These are phyloP conservation scores for Periglandula ipomoeae DNA, from an alignment of 2,329 filamentous ascomycete species.

Conservation along the genomic window DNA sequence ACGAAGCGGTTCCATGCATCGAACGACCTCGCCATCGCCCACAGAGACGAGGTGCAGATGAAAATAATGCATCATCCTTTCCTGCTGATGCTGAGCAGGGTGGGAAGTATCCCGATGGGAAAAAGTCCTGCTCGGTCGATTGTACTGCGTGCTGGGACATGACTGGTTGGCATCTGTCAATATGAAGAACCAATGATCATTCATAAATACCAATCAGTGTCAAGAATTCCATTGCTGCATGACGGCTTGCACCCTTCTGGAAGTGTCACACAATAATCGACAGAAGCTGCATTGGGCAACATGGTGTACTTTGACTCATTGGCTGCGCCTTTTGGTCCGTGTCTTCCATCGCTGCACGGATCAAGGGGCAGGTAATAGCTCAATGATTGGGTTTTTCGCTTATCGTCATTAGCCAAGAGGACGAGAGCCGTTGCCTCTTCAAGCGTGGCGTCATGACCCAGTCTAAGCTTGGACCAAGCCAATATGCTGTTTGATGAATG, in stretches of 20 bases:
- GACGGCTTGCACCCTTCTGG: not conserved
- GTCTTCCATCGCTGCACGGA: not conserved
- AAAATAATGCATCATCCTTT: too few species aligned
- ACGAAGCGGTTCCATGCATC: too few species aligned
- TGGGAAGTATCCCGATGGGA: too few species aligned
- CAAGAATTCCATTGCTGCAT: not conserved
- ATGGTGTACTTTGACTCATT: too few species aligned
- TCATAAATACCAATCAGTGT: not conserved
- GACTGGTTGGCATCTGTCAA: too few species aligned
- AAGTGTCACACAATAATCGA: not conserved
- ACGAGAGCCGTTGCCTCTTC: not conserved
- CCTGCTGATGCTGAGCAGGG: too few species aligned
- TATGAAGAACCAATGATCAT: not conserved
- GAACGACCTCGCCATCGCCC: too few species aligned
- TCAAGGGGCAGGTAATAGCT: not conserved
- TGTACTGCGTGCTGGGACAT: too few species aligned
- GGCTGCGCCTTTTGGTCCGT: too few species aligned
- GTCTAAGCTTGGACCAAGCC: conserved; percentile 12
- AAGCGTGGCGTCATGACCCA: not conserved
- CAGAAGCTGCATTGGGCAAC: not conserved
- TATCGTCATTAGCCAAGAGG: not conserved
- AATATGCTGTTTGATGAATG: too few species aligned
- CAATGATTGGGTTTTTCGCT: not conserved
- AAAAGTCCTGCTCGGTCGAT: too few species aligned
- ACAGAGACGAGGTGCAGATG: too few species aligned